Base-by-base conservation (phyloP, 495 filamentous ascomycete species). In the Talaromyces liani region DNA sequence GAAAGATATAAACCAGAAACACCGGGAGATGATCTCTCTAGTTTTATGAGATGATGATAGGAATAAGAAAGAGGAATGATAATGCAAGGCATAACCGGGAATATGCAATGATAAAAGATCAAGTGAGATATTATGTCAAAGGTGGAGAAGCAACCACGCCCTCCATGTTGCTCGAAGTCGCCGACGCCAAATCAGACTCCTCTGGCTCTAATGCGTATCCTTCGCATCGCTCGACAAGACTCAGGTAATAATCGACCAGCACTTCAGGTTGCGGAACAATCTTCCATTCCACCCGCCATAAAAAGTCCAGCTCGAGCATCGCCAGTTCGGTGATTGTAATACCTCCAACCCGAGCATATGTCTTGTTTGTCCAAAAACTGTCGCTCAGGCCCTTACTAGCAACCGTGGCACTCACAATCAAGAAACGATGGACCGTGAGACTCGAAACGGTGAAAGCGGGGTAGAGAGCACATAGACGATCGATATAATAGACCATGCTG, bases 401-500 rank as follows among this genome's bases (percentile, higher is more conserved):
- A 20, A 98, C 95, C 0, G 94, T 97, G 8, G 93, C 94, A 29
- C 92, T 91, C 16, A 93, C 90, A 66, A 98, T 98, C 14, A 98
- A 83, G 72, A 98, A 98, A 9, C 94, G 92, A 77, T 98, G 94
- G 20, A 98, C 93, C 0, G 94, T 98, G 16, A 98, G 82, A 41
- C 89, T 94, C 67, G 88, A 94, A 57, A 98, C 93, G 39, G 91
- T 96, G 75, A 98, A 98, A 18, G 91, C 89, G 6, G 92, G 88
- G 70, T 96, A 98, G 29, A 94, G 76, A 4, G 90, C 86, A 74
- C 93, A 98, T 18, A 98, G 80, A n/a, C 90, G 87, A 73, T 98
- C 95, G 64, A 98, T 97, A 71, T 98, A 98, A 71, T 93, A 98
- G 60, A 98, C 94, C 93, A 98, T 98, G 65, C 91, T 92, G n/a